A percentile compares a stretch with the other conserved stretches of the same genome.
Conservation (phyloP, 2,329 filamentous ascomycete genomes). For the Penicillium freii region DNA sequence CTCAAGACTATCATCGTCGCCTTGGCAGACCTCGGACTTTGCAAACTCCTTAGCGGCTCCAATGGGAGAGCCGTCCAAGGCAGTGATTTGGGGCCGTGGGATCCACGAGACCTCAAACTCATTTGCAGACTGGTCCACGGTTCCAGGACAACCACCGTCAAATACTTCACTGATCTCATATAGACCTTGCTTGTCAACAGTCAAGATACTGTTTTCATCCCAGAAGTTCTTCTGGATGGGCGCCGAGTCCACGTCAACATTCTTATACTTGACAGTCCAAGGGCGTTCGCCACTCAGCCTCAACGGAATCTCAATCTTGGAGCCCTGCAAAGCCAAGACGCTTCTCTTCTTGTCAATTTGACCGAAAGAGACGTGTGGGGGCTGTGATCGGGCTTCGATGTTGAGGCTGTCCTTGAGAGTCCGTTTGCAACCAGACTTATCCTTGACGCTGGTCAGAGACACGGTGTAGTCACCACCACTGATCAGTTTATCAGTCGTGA, state of each 20-base stretch:
- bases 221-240: conserved; percentile 50
- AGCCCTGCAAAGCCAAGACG: conserved; percentile 73
- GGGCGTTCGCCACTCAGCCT: conserved; percentile 81
- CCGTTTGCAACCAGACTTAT: conserved; percentile 81
- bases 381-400: conserved; percentile 82
- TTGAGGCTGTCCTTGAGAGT: conserved; percentile 80
- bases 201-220: conserved; percentile 66
- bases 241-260: conserved; percentile 55
- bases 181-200: conserved; percentile 65
- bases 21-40: conserved; percentile 87
- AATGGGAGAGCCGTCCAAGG: conserved; percentile 51
- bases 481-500: conserved; percentile 70
- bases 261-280: conserved; percentile 76
- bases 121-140: conserved; percentile 70
- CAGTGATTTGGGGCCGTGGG: conserved; percentile 69
- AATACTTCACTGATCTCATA: conserved; percentile 77
- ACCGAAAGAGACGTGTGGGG: conserved; percentile 82
- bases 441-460: conserved; percentile 79
- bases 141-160: conserved; percentile 79
- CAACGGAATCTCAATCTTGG: conserved; percentile 71
- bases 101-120: conserved; percentile 83
- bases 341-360: conserved; percentile 75
- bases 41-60: conserved; percentile 57
- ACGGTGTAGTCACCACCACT: conserved; percentile 89
- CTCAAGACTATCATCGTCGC: conserved; percentile 86